phyloP scores from a whole-genome alignment of 129 eudicot genomes.

The Erigeron canadensis region DNA sequence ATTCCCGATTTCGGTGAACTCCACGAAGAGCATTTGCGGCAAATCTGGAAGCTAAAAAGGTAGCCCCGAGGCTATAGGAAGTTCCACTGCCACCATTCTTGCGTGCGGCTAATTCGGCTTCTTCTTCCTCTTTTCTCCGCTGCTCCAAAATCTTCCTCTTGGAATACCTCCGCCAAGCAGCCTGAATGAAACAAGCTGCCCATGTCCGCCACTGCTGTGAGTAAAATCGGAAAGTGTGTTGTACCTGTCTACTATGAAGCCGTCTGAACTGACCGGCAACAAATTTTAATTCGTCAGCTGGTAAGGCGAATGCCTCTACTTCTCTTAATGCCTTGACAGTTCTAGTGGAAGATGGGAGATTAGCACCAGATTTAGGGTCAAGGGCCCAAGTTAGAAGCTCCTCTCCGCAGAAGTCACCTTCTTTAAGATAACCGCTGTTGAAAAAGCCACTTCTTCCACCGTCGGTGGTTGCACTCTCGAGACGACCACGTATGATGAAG shows the following conservation, averaged over 20 bases:
- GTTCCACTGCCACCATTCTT: conserved; percentile 40
- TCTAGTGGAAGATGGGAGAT: conserved; percentile 90
- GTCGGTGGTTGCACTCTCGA: conserved; percentile 87
- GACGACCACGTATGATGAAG: conserved; percentile 92
- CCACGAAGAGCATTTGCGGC: conserved; percentile 95
- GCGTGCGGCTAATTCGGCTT: conserved; percentile 40
- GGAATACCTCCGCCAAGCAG: conserved; percentile 86
- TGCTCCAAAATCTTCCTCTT: conserved; percentile 70
- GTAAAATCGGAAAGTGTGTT: conserved; percentile 92
- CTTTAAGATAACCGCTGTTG: conserved; percentile 80
- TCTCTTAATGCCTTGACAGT: conserved; percentile 83
- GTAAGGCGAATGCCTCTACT: conserved; percentile 91
- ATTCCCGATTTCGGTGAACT: conserved; percentile 76
- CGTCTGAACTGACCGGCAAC: conserved; percentile 90
- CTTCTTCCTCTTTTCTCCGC: conserved; percentile 73
- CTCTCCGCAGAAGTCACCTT: conserved; percentile 93
- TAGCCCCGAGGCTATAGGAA: conserved; percentile 78
- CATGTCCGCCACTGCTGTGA: conserved; percentile 96
- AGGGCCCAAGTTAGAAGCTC: conserved; percentile 96
- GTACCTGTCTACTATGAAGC: conserved; percentile 92
- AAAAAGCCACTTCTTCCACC: conserved; percentile 95
- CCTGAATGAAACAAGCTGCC: conserved; percentile 96
- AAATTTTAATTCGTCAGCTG: conserved; percentile 85
- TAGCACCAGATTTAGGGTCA: conserved; percentile 79
- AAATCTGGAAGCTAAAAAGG: conserved; percentile 78